These are phyloP conservation scores for Hevea brasiliensis DNA, from an alignment of 345 rosid species.

Conservation along the genomic window DNA sequence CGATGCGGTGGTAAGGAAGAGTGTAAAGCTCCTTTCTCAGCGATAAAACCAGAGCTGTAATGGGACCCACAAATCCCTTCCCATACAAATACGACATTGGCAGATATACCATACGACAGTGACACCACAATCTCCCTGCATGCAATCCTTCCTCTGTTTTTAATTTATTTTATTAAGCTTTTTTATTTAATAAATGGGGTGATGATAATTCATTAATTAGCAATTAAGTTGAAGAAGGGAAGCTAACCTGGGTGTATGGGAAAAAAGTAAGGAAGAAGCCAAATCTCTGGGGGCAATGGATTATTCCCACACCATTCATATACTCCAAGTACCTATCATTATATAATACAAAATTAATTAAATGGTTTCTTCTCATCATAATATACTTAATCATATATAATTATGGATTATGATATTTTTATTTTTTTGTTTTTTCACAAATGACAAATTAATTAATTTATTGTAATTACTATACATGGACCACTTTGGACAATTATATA, in stretches of 20 bases:
- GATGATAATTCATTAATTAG: background rate
- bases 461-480: no score
- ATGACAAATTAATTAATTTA: no score
- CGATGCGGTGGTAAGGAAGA: constrained; percentile 44
- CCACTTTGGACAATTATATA: no score
- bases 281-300: constrained; percentile 64
- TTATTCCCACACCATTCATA: constrained; percentile 80
- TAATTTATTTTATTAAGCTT: background rate
- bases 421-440: no score
- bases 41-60: constrained; percentile 39
- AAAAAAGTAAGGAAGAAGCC: constrained; percentile 58
- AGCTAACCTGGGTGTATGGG: constrained; percentile 57
- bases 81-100: constrained; percentile 67
- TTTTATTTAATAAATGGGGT: no score
- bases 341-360: background rate
- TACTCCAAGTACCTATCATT: constrained; percentile 63
- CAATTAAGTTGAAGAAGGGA: background rate
- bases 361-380: no score
- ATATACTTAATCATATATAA: no score
- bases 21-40: constrained; percentile 55
- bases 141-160: no score
- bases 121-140: constrained; percentile 57
- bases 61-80: constrained; percentile 52
- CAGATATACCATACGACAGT: constrained; percentile 51
- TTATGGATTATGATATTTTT: no score